A percentile compares a stretch with the other conserved stretches of the same genome.
Evolutionary conservation across 2,329 filamentous ascomycete species (phyloP).

Genomic region (Sclerotinia spermophila): DNA sequence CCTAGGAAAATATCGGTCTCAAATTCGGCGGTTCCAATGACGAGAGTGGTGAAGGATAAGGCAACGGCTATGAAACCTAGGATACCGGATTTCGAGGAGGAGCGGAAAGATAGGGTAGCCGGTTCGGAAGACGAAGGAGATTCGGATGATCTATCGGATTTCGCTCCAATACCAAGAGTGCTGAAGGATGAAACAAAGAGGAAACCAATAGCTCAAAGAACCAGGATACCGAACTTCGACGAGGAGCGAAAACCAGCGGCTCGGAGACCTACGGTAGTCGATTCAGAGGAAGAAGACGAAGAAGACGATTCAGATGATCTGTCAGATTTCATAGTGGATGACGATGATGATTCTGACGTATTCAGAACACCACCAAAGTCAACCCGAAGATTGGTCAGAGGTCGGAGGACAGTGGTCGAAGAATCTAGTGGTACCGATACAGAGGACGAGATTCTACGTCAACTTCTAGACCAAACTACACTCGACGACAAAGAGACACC

Average conservation of each 20-base stretch:
- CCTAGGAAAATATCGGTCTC: background rate
- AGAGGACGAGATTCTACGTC: conserved; percentile 10
- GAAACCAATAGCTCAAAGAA: background rate
- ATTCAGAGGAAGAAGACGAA: conserved; percentile 6
- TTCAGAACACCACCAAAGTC: conserved; percentile 29
- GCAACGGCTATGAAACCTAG: background rate
- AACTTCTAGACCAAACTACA: conserved; percentile 12
- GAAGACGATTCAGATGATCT: conserved; percentile 27
- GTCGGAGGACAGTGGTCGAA: conserved; percentile 22
- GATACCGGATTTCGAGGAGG: background rate
- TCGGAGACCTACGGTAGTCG: background rate
- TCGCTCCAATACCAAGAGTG: conserved; percentile 16
- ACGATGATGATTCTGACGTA: conserved; percentile 28
- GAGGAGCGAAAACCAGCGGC: background rate
- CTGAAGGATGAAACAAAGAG: background rate
- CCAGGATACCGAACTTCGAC: background rate
- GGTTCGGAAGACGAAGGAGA: conserved; percentile 5
- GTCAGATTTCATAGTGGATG: conserved; percentile 36
- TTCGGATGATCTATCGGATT: conserved; percentile 32
- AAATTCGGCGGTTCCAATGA: background rate
- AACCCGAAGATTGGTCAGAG: conserved; percentile 30
- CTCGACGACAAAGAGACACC: conserved; percentile 18
- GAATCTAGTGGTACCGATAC: conserved; percentile 21
- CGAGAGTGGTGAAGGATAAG: conserved; percentile 6
- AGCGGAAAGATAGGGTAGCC: background rate